These are phyloP conservation scores for Zygotorulaspora florentina DNA, from an alignment of 805 yeast species.

Conservation along the genomic window DNA sequence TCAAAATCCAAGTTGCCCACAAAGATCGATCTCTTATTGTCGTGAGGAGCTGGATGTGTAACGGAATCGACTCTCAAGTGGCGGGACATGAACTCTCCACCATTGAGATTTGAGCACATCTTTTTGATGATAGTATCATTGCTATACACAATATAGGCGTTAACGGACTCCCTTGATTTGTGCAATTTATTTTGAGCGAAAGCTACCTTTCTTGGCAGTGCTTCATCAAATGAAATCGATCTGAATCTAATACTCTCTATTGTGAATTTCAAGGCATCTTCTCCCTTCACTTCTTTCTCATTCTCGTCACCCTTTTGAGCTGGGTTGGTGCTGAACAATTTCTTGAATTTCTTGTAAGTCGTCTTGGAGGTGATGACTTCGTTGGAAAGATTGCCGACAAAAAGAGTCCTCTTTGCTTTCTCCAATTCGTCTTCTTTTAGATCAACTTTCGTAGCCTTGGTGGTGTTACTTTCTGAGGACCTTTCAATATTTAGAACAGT, in stretches of 20 bases:
- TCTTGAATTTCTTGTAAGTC: constrained; percentile 59
- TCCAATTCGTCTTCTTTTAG: constrained; percentile 67
- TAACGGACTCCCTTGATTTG: constrained; percentile 70
- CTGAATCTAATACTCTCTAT: constrained; percentile 83
- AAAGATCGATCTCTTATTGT: constrained; percentile 76
- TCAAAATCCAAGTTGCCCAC: constrained; percentile 94
- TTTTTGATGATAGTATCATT: constrained; percentile 42
- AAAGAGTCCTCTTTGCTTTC: constrained; percentile 79
- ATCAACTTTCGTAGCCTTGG: constrained; percentile 49
- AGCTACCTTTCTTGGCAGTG: constrained; percentile 88
- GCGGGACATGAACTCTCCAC: constrained; percentile 57
- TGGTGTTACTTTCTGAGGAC: constrained; percentile 12
- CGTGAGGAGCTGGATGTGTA: constrained; percentile 86
- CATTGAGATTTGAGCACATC: constrained; percentile 51
- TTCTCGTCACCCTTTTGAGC: constrained; percentile 9
- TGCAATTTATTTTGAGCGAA: constrained; percentile 76
- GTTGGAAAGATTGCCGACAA: constrained; percentile 79
- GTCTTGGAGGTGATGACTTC: constrained; percentile 60
- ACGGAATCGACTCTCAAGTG: constrained; percentile 91
- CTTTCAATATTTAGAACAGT: constrained; percentile 12
- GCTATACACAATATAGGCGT: constrained; percentile 81
- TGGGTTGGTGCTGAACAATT: constrained; percentile 41
- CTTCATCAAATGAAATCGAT: constrained; percentile 83
- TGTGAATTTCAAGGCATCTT: constrained; percentile 30
- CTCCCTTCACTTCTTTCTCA: constrained; percentile 10